Evolutionary conservation across 2,329 filamentous ascomycete species (phyloP).

Genomic region (Cladorrhinum sp.): DNA sequence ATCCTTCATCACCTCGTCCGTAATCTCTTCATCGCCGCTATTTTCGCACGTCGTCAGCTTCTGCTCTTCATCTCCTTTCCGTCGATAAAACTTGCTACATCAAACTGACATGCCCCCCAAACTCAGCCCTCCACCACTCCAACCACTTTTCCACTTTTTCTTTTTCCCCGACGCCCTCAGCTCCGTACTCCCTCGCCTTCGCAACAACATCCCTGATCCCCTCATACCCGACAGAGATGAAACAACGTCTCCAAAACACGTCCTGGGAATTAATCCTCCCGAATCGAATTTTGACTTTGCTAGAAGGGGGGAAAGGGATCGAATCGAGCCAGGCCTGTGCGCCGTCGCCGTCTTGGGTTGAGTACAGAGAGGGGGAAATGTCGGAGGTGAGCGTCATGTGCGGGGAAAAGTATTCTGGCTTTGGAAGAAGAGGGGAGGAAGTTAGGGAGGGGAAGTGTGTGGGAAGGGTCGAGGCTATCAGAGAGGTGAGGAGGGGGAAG

Average conservation of each 20-base stretch:
- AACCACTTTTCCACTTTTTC: slow-evolving; percentile 29
- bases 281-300: slow-evolving; percentile 23
- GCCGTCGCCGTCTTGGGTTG: slow-evolving; percentile 3
- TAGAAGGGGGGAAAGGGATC: slow-evolving; percentile 21
- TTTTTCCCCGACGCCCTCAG: slow-evolving; percentile 16
- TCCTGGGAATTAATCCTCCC: slow-evolving; percentile 28
- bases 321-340: slow-evolving; percentile 33
- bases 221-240: slow-evolving; percentile 26
- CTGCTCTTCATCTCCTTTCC: too few relatives aligned
- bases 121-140: slow-evolving; percentile 28
- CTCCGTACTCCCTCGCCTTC: slow-evolving; percentile 29
- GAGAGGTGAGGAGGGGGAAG: slow-evolving; percentile 19
- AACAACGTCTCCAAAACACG: slow-evolving; percentile 32
- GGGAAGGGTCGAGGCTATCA: slow-evolving; percentile 28
- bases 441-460: slow-evolving; percentile 26
- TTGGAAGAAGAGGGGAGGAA: slow-evolving; percentile 14
- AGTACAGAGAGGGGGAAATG: slow-evolving; percentile 27
- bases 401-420: slow-evolving; percentile 27
- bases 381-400: slow-evolving; percentile 34
- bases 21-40: slow-evolving; percentile 29
- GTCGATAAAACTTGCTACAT: slow-evolving; percentile 31
- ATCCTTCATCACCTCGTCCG: slow-evolving; percentile 25
- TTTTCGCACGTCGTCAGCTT: background rate
- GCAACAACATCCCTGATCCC: slow-evolving; percentile 28
- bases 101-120: slow-evolving; percentile 34